Conservation (phyloP, 2,329 filamentous ascomycete genomes). For the Whalleya microplaca region DNA sequence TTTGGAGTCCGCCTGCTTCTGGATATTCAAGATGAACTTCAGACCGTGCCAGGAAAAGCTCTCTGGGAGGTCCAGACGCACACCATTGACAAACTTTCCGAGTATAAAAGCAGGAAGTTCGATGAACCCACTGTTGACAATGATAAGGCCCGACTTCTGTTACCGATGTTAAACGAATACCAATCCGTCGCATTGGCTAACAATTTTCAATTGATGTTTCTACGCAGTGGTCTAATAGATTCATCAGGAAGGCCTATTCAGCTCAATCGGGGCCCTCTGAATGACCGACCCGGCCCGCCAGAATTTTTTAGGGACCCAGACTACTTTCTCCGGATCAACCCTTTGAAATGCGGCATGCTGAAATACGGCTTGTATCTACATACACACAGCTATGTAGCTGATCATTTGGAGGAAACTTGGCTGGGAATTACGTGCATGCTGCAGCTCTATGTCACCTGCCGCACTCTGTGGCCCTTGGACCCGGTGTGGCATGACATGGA, state of each 20-base stretch:
- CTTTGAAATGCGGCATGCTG: slow-evolving; percentile 1
- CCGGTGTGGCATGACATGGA: slow-evolving; percentile 4
- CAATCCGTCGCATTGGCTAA: neutral
- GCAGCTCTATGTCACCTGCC: neutral
- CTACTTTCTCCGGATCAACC: slow-evolving; percentile 1
- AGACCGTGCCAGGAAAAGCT: neutral
- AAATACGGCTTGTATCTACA: slow-evolving; percentile 3
- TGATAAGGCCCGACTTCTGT: too few relatives aligned
- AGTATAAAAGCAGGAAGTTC: neutral
- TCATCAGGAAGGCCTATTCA: neutral
- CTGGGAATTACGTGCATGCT: neutral
- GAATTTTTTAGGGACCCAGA: neutral
- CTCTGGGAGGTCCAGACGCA: neutral
- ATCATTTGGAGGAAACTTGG: neutral
- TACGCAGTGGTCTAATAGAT: neutral
- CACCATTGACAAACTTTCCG: neutral
- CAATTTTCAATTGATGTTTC: neutral
- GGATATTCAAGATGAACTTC: slow-evolving; percentile 1
- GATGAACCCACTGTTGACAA: too few relatives aligned
- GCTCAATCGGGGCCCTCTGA: neutral
- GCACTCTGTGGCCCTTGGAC: neutral
- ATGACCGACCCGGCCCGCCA: neutral
- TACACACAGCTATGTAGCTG: neutral
- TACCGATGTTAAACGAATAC: neutral
- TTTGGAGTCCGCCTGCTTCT: slow-evolving; percentile 1